phyloP scores from a whole-genome alignment of 208 protist species.

The Balamuthia mandrillaris region DNA sequence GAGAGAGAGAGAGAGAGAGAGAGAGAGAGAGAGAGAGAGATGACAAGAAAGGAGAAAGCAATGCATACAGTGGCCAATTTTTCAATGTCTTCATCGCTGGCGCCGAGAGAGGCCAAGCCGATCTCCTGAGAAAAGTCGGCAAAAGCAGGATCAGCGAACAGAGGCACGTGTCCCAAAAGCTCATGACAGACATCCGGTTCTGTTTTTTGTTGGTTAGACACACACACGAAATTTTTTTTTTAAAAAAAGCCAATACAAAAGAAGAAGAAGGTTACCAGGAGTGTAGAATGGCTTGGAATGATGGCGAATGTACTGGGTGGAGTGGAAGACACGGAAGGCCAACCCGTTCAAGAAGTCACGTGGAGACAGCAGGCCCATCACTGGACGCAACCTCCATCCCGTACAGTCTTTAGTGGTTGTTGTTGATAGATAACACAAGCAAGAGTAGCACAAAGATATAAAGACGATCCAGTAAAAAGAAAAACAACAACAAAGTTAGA shows the following conservation, averaged over 20 bases:
- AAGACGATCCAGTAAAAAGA: background rate
- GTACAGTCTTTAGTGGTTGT: constrained; percentile 71
- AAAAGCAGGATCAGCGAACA: constrained; percentile 92
- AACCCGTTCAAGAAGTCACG: constrained; percentile 92
- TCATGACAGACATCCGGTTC: constrained; percentile 87
- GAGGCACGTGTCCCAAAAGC: constrained; percentile 89
- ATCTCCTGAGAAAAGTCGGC: constrained; percentile 94
- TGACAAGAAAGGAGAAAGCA: constrained; percentile 24
- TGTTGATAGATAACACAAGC: background rate
- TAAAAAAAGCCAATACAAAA: too few relatives aligned
- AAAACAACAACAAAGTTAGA: background rate
- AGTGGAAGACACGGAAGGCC: constrained; percentile 92
- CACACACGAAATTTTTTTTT: too few relatives aligned
- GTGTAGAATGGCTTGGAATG: constrained; percentile 56
- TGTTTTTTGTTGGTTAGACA: too few relatives aligned
- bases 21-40: background rate
- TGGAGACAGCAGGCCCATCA: constrained; percentile 86
- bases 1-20: background rate
- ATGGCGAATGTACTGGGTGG: constrained; percentile 95
- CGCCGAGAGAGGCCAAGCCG: constrained; percentile 93
- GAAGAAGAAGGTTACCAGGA: too few relatives aligned
- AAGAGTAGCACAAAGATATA: background rate
- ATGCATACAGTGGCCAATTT: constrained; percentile 76
- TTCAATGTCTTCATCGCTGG: constrained; percentile 86
- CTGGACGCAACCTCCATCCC: constrained; percentile 87